Evolutionary conservation across 768 basidiomycete genomes (phyloP).

Genomic region (Lentinula sp.): DNA sequence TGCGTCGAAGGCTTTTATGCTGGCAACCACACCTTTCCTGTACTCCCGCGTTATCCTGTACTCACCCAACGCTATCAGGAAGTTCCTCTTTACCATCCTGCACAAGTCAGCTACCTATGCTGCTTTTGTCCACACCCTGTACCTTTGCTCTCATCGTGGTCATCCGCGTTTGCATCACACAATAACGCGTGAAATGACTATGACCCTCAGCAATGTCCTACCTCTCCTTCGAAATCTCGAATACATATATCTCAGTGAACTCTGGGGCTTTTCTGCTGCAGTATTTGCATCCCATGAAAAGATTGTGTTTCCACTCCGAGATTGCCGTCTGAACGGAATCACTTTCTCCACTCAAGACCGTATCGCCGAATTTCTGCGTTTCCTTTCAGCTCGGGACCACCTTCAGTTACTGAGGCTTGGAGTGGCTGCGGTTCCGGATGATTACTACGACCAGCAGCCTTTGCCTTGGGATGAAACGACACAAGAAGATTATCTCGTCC

Average conservation of each 20-base stretch:
- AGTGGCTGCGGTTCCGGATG: background rate
- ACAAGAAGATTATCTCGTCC: background rate
- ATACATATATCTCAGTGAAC: background rate
- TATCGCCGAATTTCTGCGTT: background rate
- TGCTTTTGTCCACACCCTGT: background rate
- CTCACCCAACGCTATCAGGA: background rate
- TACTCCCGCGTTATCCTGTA: background rate
- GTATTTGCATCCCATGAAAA: background rate
- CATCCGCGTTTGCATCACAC: background rate
- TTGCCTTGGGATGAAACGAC: background rate
- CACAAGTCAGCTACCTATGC: background rate
- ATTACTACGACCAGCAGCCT: background rate
- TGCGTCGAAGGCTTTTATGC: background rate
- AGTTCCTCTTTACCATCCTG: background rate
- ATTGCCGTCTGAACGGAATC: background rate
- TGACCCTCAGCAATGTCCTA: background rate
- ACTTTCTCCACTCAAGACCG: background rate
- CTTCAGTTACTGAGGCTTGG: background rate
- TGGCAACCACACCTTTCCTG: background rate
- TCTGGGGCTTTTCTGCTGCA: slow-evolving; percentile 2
- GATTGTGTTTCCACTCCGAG: background rate
- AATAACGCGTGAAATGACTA: background rate
- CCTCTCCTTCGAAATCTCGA: slow-evolving; percentile 1
- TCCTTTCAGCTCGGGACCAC: background rate
- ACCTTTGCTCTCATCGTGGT: background rate